Conservation (phyloP, 1,284 basidiomycete genomes). For the Tilletia horrida region DNA sequence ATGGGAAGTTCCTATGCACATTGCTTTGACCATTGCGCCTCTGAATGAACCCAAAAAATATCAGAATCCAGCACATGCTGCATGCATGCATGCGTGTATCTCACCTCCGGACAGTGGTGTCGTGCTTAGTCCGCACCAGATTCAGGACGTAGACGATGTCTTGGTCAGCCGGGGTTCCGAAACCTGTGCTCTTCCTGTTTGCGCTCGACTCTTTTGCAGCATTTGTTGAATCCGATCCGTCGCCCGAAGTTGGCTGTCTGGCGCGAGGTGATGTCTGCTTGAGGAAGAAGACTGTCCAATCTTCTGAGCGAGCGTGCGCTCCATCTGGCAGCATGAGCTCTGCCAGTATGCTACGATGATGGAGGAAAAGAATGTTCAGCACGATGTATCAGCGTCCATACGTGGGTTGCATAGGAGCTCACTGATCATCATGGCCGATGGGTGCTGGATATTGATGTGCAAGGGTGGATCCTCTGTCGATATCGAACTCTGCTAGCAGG, state of each 20-base stretch:
- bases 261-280: conserved; percentile 81
- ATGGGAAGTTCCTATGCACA: conserved; percentile 91
- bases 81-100: conserved; percentile 35
- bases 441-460: conserved; percentile 41
- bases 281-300: conserved; percentile 98
- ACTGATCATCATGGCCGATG: conserved; percentile 45
- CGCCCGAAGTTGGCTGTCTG: conserved; percentile 56
- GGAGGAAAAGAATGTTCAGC: not conserved
- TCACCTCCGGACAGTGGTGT: conserved; percentile 77
- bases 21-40: conserved; percentile 89
- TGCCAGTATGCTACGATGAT: conserved; percentile 71
- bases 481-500: conserved; percentile 51
- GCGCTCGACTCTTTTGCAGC: not conserved
- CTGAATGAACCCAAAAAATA: conserved; percentile 57
- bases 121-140: conserved; percentile 90
- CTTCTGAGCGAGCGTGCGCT: conserved; percentile 85
- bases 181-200: not conserved
- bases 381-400: not conserved
- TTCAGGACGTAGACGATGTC: conserved; percentile 74
- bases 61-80: not conserved
- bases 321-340: conserved; percentile 98
- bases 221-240: not conserved
- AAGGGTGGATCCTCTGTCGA: conserved; percentile 46
- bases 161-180: conserved; percentile 11
- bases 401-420: not conserved